These are phyloP conservation scores for Aspergillus flavus DNA, from an alignment of 2,329 filamentous ascomycete genomes.

Conservation along the genomic window DNA sequence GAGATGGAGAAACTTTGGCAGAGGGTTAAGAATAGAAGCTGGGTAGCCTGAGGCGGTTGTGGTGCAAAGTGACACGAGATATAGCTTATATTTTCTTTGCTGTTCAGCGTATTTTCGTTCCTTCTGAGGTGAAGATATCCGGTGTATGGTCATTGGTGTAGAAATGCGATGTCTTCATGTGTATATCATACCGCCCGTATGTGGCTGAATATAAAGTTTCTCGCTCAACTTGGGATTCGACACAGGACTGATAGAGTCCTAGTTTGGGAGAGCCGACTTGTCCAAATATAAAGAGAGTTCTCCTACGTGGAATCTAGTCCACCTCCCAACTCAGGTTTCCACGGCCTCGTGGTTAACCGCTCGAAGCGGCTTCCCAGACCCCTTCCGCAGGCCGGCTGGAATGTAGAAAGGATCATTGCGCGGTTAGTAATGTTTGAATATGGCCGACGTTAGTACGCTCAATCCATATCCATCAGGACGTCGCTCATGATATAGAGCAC, in stretches of 20 bases:
- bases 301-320: not conserved
- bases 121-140: no score
- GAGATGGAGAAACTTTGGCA: slow-evolving; percentile 21
- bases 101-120: not conserved
- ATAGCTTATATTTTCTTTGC: not conserved
- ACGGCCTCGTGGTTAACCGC: not conserved
- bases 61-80: not conserved
- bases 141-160: not conserved
- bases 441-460: slow-evolving; percentile 6
- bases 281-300: no score
- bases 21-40: slow-evolving; percentile 16
- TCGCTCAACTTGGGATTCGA: not conserved
- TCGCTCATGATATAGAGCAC: slow-evolving; percentile 60
- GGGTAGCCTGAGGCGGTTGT: not conserved
- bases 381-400: not conserved
- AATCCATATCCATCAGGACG: slow-evolving; percentile 42
- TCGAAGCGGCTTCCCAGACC: not conserved
- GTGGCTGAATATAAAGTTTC: not conserved
- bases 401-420: not conserved
- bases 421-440: not conserved
- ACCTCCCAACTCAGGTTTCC: not conserved
- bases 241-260: not conserved
- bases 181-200: not conserved
- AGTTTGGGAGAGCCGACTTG: no score
- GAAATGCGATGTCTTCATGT: not conserved